phyloP scores from a whole-genome alignment of 2,329 filamentous ascomycete species.

The Colletotrichum echinochloae region DNA sequence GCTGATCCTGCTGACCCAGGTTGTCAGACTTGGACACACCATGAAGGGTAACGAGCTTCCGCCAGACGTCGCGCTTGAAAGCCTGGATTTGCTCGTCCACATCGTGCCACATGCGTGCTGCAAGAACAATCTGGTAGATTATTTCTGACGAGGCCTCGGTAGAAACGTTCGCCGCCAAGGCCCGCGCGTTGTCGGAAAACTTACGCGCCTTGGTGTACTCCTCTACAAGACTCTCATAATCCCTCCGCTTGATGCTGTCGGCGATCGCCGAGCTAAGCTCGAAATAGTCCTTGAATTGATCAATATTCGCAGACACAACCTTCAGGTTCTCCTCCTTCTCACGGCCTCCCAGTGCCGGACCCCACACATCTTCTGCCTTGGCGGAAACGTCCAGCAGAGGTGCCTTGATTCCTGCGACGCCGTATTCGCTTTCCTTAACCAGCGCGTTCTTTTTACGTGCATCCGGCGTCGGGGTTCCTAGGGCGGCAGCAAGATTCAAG shows the following conservation, averaged over 20 bases:
- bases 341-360: conserved; percentile 88
- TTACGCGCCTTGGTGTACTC: conserved; percentile 87
- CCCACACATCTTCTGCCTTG: conserved; percentile 98
- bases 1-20: conserved; percentile 75
- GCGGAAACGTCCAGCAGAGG: conserved; percentile 90
- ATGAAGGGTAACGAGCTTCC: conserved; percentile 78
- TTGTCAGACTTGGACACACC: conserved; percentile 63
- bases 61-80: conserved; percentile 93
- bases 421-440: conserved; percentile 92
- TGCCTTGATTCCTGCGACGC: conserved; percentile 86
- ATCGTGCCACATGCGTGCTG: conserved; percentile 94
- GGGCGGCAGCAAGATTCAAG: conserved; percentile 50
- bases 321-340: conserved; percentile 93
- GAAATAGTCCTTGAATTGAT: conserved; percentile 84
- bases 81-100: conserved; percentile 86
- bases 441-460: conserved; percentile 87
- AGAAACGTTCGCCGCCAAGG: conserved; percentile 68
- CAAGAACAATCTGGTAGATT: conserved; percentile 86
- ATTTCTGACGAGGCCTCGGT: conserved; percentile 75
- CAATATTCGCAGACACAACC: conserved; percentile 78
- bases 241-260: conserved; percentile 89
- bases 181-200: conserved; percentile 81
- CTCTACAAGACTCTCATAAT: conserved; percentile 89
- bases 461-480: conserved; percentile 58
- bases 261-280: conserved; percentile 82